Evolutionary conservation across 2,329 filamentous ascomycete species (phyloP).

Genomic region (Clarireedia homoeocarpa): DNA sequence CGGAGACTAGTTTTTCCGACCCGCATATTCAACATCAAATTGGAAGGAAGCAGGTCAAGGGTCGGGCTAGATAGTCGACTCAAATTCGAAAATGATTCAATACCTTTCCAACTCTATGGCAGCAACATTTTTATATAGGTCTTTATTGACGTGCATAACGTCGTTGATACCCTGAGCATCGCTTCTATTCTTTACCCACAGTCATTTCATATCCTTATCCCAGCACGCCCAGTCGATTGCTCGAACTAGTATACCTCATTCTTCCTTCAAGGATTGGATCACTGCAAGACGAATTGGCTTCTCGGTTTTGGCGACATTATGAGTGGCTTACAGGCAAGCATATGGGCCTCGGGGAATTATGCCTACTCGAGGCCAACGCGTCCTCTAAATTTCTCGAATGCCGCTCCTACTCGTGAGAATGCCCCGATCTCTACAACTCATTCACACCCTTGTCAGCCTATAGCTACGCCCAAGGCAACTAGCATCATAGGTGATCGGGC

Average conservation of each 20-base stretch:
- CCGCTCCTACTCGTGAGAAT: neutral
- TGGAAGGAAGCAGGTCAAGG: too few relatives aligned
- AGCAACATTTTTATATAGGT: neutral
- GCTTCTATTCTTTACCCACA: neutral
- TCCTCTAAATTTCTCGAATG: neutral
- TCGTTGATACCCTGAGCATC: neutral
- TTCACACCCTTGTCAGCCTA: too few relatives aligned
- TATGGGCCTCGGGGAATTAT: neutral
- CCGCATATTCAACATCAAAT: too few relatives aligned
- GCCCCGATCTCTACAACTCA: neutral
- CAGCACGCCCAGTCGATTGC: neutral
- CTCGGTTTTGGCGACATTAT: neutral
- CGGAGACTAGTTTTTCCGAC: too few relatives aligned
- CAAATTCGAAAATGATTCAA: neutral
- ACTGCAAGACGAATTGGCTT: neutral
- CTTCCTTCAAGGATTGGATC: neutral
- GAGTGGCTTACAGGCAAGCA: neutral
- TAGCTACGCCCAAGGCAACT: too few relatives aligned
- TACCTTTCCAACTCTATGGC: neutral
- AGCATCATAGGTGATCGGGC: neutral
- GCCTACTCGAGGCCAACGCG: neutral
- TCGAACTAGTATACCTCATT: neutral
- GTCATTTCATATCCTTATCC: neutral
- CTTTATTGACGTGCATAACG: neutral
- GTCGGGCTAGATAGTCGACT: neutral